Evolutionary conservation across 306 rosid genomes (phyloP).

Genomic region (Lathyrus aphaca): DNA sequence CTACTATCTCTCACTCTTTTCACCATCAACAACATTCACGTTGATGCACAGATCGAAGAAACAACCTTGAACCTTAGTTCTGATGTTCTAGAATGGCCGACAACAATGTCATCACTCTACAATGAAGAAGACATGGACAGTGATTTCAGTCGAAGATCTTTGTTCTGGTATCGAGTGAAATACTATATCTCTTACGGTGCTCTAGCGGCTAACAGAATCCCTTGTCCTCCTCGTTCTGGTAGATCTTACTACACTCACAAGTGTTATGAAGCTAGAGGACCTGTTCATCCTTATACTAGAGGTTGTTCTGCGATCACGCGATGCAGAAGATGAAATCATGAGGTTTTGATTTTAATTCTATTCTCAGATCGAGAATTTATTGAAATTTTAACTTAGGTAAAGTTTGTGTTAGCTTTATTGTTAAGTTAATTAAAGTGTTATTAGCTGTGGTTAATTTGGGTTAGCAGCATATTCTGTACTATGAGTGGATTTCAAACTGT

Average conservation of each 20-base stretch:
- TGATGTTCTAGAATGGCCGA: constrained; percentile 68
- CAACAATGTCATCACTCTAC: constrained; percentile 53
- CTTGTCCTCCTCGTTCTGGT: constrained; percentile 94
- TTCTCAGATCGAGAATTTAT: constrained; percentile 17
- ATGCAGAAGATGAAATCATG: constrained; percentile 61
- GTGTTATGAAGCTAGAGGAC: constrained; percentile 82
- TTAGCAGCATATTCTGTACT: constrained; percentile 6
- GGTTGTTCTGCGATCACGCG: constrained; percentile 78
- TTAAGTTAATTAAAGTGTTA: neutral
- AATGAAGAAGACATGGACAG: constrained; percentile 45
- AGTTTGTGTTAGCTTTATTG: constrained; percentile 1
- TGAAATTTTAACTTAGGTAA: neutral
- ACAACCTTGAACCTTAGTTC: constrained; percentile 58
- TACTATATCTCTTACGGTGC: constrained; percentile 94
- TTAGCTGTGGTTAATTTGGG: constrained; percentile 5
- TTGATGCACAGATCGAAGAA: constrained; percentile 55
- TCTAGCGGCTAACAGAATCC: constrained; percentile 84
- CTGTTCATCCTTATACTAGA: constrained; percentile 73
- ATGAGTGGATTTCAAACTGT: neutral
- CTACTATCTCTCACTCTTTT: constrained; percentile 14
- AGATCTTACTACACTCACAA: constrained; percentile 87
- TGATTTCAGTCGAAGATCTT: constrained; percentile 64
- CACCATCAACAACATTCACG: neutral
- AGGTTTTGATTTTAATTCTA: neutral
- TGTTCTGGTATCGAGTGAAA: constrained; percentile 67